A percentile compares a stretch with the other conserved stretches of the same genome.
These are phyloP conservation scores for Phytophthora multivora DNA, from an alignment of 352 stramenopile genomes.

Conservation along the genomic window DNA sequence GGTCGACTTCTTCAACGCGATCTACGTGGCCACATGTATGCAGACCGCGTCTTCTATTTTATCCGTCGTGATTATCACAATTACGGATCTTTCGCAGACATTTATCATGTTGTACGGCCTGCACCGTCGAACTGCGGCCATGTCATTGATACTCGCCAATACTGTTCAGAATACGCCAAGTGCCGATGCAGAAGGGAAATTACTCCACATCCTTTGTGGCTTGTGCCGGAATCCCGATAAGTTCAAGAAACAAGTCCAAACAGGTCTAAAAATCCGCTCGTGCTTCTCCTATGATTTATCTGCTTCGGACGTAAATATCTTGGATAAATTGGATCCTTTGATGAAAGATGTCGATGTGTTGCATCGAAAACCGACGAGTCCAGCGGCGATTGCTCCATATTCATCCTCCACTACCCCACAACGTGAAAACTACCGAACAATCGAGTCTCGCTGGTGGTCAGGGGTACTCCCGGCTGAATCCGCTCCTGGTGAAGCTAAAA, in stretches of 20 bases:
- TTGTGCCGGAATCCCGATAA: not conserved
- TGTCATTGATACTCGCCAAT: too few relatives aligned
- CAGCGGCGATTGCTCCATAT: not conserved
- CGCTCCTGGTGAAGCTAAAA: too few relatives aligned
- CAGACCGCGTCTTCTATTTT: constrained; percentile 17
- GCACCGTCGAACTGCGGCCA: constrained; percentile 4
- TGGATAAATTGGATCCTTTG: not conserved
- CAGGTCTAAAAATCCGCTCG: not conserved
- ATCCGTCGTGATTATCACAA: constrained; percentile 5
- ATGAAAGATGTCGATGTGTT: not conserved
- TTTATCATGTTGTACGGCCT: constrained; percentile 15
- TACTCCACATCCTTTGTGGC: not conserved
- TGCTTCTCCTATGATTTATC: not conserved
- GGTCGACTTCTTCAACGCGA: constrained; percentile 25
- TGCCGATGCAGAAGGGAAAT: too few relatives aligned
- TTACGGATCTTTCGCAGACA: constrained; percentile 14
- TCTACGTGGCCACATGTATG: constrained; percentile 29
- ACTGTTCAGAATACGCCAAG: too few relatives aligned
- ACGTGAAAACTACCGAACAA: not conserved
- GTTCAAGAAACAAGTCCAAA: not conserved
- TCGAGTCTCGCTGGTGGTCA: not conserved
- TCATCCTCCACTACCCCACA: too few relatives aligned
- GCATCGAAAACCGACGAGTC: not conserved
- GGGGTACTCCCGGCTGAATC: too few relatives aligned
- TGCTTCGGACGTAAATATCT: not conserved